Percentiles rank a stretch among this genome's conserved stretches.
Evolutionary conservation across 305 asterid species (phyloP).

Genomic region (Salvia sclarea): DNA sequence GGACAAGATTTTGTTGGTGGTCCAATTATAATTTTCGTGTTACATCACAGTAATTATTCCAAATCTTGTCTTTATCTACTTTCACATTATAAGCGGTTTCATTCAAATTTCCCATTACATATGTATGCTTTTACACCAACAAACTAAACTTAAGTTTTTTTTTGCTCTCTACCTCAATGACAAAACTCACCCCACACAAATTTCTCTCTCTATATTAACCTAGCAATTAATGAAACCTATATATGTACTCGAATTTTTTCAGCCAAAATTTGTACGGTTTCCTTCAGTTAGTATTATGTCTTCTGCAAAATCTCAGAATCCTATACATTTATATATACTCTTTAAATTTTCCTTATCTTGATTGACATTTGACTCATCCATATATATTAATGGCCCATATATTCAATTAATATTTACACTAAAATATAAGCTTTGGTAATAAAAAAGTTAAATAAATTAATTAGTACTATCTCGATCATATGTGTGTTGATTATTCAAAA

Average conservation of each 20-base stretch:
- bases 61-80: not conserved
- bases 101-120: constrained; percentile 1
- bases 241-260: not conserved
- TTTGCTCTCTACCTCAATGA: constrained; percentile 9
- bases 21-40: constrained; percentile 1
- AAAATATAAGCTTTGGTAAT: too few relatives aligned
- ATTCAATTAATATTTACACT: too few relatives aligned
- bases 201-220: not conserved
- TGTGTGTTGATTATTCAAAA: too few relatives aligned
- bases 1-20: constrained; percentile 31
- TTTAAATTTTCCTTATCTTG: not conserved
- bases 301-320: too few relatives aligned
- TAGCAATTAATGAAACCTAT: not conserved
- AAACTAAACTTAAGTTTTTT: constrained; percentile 15
- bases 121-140: constrained; percentile 13
- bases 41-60: constrained; percentile 4
- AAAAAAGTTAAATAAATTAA: too few relatives aligned
- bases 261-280: not conserved
- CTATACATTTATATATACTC: not conserved
- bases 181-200: too few relatives aligned
- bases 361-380: not conserved
- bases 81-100: not conserved
- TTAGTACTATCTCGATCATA: too few relatives aligned
- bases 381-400: too few relatives aligned
- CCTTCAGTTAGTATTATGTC: too few relatives aligned